A percentile compares a stretch with the other conserved stretches of the same genome.
These are phyloP conservation scores for Pascua guehoae DNA, from an alignment of 1,284 basidiomycete species.

Conservation along the genomic window DNA sequence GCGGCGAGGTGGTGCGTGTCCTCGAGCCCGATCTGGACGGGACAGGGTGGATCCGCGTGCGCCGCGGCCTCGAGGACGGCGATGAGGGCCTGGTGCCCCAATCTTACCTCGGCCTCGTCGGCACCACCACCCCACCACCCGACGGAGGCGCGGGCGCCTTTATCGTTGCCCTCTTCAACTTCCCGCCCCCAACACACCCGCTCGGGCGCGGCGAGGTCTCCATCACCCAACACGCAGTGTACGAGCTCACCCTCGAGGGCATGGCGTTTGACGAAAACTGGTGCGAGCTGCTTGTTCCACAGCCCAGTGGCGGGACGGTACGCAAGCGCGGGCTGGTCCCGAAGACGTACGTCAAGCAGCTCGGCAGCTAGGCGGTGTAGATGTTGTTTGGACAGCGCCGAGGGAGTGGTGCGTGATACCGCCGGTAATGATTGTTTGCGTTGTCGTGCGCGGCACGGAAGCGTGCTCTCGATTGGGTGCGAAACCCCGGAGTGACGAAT, in stretches of 20 bases:
- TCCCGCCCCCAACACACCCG: constrained; percentile 12
- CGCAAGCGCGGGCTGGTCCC: constrained; percentile 16
- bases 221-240: constrained; percentile 11
- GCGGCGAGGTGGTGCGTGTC: constrained; percentile 18
- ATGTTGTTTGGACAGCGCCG: background rate
- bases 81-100: constrained; percentile 17
- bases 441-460: too few relatives aligned
- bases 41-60: constrained; percentile 17
- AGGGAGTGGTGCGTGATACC: background rate
- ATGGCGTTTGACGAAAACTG: constrained; percentile 19
- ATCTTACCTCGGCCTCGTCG: constrained; percentile 9
- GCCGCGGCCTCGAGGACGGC: constrained; percentile 10
- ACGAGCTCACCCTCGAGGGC: constrained; percentile 23
- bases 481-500: too few relatives aligned
- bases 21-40: constrained; percentile 22
- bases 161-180: constrained; percentile 16
- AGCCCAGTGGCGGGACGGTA: constrained; percentile 1
- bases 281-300: constrained; percentile 20
- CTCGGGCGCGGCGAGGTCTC: constrained; percentile 13
- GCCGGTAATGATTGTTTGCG: too few relatives aligned
- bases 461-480: too few relatives aligned
- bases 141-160: constrained; percentile 19
- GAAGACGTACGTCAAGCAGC: constrained; percentile 13
- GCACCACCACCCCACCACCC: constrained; percentile 4
- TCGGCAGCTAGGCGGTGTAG: background rate